A percentile compares a stretch with the other conserved stretches of the same genome.
Evolutionary conservation across 768 basidiomycete species (phyloP).

Genomic region (Xerocomellus dryophilus): DNA sequence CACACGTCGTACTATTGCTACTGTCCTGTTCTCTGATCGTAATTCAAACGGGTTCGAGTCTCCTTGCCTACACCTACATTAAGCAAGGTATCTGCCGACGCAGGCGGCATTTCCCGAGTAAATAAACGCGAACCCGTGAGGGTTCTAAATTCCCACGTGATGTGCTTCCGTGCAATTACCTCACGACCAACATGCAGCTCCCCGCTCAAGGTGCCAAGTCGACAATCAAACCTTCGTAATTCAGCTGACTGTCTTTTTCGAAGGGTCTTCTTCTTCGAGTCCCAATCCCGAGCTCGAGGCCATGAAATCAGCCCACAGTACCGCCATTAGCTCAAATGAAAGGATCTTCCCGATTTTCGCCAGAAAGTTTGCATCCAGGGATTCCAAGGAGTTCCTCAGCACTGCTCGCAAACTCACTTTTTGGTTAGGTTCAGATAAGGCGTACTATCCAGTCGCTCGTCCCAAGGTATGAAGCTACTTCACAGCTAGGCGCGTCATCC

Average conservation of each 20-base stretch:
- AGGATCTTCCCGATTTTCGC: slow-evolving; percentile 38
- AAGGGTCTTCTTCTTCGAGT: slow-evolving; percentile 8
- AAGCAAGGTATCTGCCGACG: no score
- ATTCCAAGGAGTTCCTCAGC: slow-evolving; percentile 21
- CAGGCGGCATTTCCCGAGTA: no score
- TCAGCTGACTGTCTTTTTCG: not conserved
- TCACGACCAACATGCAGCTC: slow-evolving; percentile 12
- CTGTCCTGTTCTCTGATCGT: no score
- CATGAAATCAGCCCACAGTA: slow-evolving; percentile 16
- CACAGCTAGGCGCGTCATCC: slow-evolving; percentile 1
- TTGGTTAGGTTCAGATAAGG: slow-evolving; percentile 47
- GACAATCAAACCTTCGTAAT: not conserved
- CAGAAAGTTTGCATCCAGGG: slow-evolving; percentile 31
- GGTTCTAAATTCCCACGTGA: slow-evolving; percentile 6
- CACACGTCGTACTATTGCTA: no score
- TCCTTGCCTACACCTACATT: no score
- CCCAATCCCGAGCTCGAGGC: not conserved
- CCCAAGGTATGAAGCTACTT: slow-evolving; percentile 40
- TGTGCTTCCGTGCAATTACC: not conserved
- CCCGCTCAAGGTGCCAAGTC: slow-evolving; percentile 7
- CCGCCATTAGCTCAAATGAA: slow-evolving; percentile 30
- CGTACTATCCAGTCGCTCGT: slow-evolving; percentile 51
- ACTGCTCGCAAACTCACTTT: slow-evolving; percentile 37
- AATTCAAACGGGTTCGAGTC: no score
- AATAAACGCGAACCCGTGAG: no score